These are phyloP conservation scores for Ceratorhiza oryzae-sativae DNA, from an alignment of 1,284 basidiomycete species.

Conservation along the genomic window DNA sequence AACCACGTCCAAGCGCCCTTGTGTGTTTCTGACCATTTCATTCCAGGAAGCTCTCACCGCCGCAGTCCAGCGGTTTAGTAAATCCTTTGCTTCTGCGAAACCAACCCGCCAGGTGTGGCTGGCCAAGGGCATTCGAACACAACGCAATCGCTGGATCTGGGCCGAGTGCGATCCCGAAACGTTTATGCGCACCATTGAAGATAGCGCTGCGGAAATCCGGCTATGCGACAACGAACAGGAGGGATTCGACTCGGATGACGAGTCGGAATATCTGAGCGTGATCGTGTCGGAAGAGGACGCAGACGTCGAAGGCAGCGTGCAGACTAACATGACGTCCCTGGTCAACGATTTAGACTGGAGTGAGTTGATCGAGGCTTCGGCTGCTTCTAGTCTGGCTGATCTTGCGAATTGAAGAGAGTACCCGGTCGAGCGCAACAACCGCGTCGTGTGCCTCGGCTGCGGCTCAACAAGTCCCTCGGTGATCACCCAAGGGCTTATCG, in stretches of 20 bases:
- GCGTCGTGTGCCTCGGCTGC: not conserved
- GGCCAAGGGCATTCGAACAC: constrained; percentile 31
- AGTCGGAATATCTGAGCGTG: constrained; percentile 33
- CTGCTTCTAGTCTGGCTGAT: not conserved
- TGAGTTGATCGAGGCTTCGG: not conserved
- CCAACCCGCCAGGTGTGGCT: constrained; percentile 31
- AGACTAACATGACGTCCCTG: constrained; percentile 19
- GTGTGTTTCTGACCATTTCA: not conserved
- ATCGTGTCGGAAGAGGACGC: constrained; percentile 35
- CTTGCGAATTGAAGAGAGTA: not conserved
- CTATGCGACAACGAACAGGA: constrained; percentile 35
- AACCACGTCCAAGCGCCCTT: not conserved
- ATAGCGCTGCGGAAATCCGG: constrained; percentile 28
- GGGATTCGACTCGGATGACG: constrained; percentile 29
- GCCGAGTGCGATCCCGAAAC: constrained; percentile 28
- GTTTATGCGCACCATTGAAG: constrained; percentile 16
- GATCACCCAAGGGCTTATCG: constrained; percentile 17
- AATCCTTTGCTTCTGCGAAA: constrained; percentile 22
- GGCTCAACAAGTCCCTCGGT: not conserved
- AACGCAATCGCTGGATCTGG: constrained; percentile 35
- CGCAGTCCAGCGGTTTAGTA: constrained; percentile 32
- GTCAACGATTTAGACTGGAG: not conserved
- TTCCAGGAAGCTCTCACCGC: constrained; percentile 31
- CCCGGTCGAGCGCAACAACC: constrained; percentile 1
- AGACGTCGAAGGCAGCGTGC: constrained; percentile 15